These are phyloP conservation scores for Aspergillus olivimuriae DNA, from an alignment of 495 filamentous ascomycete species.

Conservation along the genomic window DNA sequence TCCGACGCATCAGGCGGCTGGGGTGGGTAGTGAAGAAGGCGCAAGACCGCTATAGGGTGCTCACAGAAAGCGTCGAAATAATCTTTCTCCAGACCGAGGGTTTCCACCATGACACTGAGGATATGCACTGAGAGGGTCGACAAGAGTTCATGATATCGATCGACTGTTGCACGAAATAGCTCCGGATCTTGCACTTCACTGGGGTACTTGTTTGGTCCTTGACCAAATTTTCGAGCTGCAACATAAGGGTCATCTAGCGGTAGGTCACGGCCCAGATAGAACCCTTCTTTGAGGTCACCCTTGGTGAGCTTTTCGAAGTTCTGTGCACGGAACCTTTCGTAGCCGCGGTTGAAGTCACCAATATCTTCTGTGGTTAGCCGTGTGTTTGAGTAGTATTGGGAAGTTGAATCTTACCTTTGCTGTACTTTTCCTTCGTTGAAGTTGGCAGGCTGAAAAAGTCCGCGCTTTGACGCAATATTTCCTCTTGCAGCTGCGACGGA, in stretches of 20 bases:
- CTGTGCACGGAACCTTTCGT: constrained; percentile 38
- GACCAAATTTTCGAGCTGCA: constrained; percentile 23
- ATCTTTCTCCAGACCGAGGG: constrained; percentile 29
- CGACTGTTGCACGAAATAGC: constrained; percentile 24
- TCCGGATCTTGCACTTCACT: constrained; percentile 22
- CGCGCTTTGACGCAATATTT: not conserved
- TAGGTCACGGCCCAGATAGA: constrained; percentile 35
- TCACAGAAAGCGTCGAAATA: constrained; percentile 34
- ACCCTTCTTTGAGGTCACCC: constrained; percentile 44
- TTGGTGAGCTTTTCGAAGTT: constrained; percentile 29
- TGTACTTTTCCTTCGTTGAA: not conserved
- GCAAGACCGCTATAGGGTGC: constrained; percentile 28
- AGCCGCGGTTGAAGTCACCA: constrained; percentile 28
- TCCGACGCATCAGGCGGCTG: constrained; percentile 26
- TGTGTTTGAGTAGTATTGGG: no score
- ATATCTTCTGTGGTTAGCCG: no score
- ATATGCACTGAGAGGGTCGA: constrained; percentile 17
- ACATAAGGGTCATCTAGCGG: constrained; percentile 25
- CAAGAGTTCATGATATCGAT: constrained; percentile 20
- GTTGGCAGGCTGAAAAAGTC: not conserved
- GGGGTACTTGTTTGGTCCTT: constrained; percentile 44
- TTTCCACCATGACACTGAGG: constrained; percentile 31
- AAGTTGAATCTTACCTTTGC: no score
- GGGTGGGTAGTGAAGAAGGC: constrained; percentile 43
- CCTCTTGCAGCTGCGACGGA: not conserved